phyloP scores from a whole-genome alignment of 1,284 basidiomycete genomes.

The Pascua sp. region DNA sequence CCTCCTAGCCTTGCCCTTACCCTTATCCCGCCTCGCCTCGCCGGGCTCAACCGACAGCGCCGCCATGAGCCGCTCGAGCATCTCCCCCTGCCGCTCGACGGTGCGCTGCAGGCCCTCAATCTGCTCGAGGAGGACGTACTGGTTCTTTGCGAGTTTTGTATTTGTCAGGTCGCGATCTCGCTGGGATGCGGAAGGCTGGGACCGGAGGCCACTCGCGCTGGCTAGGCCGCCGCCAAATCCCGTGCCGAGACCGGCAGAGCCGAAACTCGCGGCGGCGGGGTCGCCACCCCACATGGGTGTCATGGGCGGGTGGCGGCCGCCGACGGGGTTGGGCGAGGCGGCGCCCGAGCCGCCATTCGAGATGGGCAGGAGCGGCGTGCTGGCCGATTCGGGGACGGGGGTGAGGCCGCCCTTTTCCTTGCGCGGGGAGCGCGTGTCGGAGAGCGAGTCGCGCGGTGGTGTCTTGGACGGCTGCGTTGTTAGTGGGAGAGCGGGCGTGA shows the following conservation, averaged over 20 bases:
- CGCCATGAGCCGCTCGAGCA: constrained; percentile 8
- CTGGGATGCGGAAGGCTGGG: neutral
- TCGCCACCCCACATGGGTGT: constrained; percentile 15
- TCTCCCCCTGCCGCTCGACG: constrained; percentile 44
- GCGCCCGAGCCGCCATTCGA: neutral
- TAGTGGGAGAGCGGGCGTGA: too few relatives aligned
- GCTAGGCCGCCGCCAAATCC: too few relatives aligned
- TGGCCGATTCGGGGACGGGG: neutral
- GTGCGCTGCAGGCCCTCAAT: constrained; percentile 41
- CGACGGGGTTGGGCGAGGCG: neutral
- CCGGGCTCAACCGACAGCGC: constrained; percentile 8
- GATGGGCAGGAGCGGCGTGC: constrained; percentile 1
- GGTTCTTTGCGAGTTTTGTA: constrained; percentile 49
- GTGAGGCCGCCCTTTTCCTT: constrained; percentile 1
- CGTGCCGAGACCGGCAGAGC: neutral
- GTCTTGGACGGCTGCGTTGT: constrained; percentile 1
- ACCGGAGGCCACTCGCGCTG: neutral
- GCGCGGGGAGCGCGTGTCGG: neutral
- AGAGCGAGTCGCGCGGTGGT: constrained; percentile 1
- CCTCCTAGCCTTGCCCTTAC: neutral
- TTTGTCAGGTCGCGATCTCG: constrained; percentile 42
- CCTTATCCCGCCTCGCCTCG: constrained; percentile 1
- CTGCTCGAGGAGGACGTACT: constrained; percentile 45
- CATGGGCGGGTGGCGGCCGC: neutral
- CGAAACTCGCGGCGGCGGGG: constrained; percentile 1